Conservation (phyloP, 1,284 basidiomycete genomes). For the Sporisorium reilianum region DNA sequence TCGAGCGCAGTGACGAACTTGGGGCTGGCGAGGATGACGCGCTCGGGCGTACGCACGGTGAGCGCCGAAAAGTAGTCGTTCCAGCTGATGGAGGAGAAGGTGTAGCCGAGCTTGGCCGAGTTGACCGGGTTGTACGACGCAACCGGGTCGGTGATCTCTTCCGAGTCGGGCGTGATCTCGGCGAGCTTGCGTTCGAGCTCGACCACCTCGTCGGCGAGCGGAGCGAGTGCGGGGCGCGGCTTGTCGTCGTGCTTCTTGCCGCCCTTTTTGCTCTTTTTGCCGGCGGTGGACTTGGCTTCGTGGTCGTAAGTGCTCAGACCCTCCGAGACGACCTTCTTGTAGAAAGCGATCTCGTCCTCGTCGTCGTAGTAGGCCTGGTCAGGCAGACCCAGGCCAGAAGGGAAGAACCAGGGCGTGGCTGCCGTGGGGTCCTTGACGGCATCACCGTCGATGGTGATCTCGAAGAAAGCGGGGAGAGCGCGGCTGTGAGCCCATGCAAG, state of each 20-base stretch:
- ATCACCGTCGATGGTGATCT: constrained; percentile 86
- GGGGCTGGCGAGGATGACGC: constrained; percentile 85
- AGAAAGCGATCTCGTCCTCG: constrained; percentile 77
- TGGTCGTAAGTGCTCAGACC: constrained; percentile 77
- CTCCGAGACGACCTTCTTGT: constrained; percentile 78
- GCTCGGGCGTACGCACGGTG: constrained; percentile 72
- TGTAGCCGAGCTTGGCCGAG: constrained; percentile 74
- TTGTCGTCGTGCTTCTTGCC: constrained; percentile 71
- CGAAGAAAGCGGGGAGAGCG: constrained; percentile 79
- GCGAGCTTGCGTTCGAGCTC: constrained; percentile 85
- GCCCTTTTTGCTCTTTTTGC: constrained; percentile 71
- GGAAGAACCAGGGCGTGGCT: constrained; percentile 87
- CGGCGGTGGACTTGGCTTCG: constrained; percentile 65
- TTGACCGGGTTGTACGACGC: constrained; percentile 88
- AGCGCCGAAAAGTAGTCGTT: constrained; percentile 85
- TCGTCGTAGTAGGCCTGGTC: constrained; percentile 96
- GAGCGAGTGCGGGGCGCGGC: constrained; percentile 72
- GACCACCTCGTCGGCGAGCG: constrained; percentile 81
- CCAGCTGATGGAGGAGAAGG: constrained; percentile 82
- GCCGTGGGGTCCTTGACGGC: constrained; percentile 87
- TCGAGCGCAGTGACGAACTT: constrained; percentile 80
- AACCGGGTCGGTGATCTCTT: constrained; percentile 78
- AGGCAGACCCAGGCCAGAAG: constrained; percentile 85
- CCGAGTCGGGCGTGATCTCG: constrained; percentile 76
- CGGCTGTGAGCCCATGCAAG: constrained; percentile 85